Evolutionary conservation across 495 filamentous ascomycete genomes (phyloP), one percentile per base, ranked within the genome.

Genomic region (Entonaema liquescens): DNA sequence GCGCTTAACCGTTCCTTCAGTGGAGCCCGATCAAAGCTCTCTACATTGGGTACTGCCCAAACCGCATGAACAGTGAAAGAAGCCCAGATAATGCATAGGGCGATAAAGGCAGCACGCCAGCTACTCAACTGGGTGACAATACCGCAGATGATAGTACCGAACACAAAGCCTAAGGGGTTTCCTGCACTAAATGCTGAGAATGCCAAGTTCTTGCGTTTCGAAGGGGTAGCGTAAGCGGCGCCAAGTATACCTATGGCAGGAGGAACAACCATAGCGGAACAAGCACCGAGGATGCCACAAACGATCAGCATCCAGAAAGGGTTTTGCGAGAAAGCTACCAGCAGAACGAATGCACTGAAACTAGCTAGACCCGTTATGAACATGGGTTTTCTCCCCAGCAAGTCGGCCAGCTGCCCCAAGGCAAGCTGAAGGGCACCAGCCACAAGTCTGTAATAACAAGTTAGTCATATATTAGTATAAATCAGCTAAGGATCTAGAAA

Each of bases 121-220:
- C 79, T 86, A 59, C 86, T 86, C 17, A 91, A 64, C 67, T 88
- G 77, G 0, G 88, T 83, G 8, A 87, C 89, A 15, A 93, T 74
- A 1, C 90, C 90, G 28, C 85, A 87, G 17, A 91, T 79, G 42
- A 93, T 87, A 36, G 83, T 89, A 0, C 90, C 90, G 61, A 89
- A 85, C 0, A 91, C 89, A 68, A 90, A 93, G 0, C 90, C 90
- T 5, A 92, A 76, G 15, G 90, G 90, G 62, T 93, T 93, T 0
- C 90, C 90, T 1, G 89, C 88, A 50, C 85, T 88, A 72, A 92
- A 92, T 66, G 88, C 90, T 0, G 88, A 89, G 76, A 93, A 92
- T 4, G 88, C 90, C 21, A 84, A 78, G 70, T 93, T 93, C 82
- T 91, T 91, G 15, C 90, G 79, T 72, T 86, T 86, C 7, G 85